Conservation (phyloP, 208 protist species). For the Trichomonas gallinae region DNA sequence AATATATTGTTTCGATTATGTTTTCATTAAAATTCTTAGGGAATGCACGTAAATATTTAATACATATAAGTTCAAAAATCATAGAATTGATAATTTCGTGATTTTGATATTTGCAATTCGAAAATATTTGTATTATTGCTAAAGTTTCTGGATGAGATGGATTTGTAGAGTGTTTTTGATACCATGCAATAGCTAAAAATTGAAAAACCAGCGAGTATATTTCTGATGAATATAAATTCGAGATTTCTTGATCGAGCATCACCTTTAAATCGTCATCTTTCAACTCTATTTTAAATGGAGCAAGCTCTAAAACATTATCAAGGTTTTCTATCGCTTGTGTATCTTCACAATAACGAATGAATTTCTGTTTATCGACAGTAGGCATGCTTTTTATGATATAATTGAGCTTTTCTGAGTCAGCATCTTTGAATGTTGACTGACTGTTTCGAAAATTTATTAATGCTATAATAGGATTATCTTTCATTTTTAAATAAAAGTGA, state of each 20-base stretch:
- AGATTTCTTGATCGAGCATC: neutral
- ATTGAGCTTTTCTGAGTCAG: neutral
- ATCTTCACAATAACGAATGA: neutral
- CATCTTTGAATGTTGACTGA: neutral
- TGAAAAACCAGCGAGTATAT: neutral
- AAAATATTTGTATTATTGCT: neutral
- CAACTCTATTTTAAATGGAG: neutral
- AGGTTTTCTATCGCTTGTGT: neutral
- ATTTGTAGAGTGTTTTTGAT: neutral
- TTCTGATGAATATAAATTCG: neutral
- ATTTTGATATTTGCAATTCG: neutral
- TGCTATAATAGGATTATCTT: neutral
- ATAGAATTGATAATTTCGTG: neutral
- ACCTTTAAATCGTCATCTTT: neutral
- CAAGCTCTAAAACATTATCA: neutral
- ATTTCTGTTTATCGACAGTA: neutral
- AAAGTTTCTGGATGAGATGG: neutral
- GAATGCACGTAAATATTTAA: neutral
- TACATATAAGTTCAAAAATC: neutral
- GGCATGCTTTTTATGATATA: neutral
- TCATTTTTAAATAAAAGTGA: neutral
- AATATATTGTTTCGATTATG: neutral
- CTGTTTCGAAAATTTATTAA: neutral
- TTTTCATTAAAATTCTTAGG: neutral
- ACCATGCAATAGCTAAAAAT: neutral